Percentiles rank a stretch among this genome's conserved stretches.
Conservation (phyloP, 2,329 filamentous ascomycete species). For the Fusarium anthophilum region DNA sequence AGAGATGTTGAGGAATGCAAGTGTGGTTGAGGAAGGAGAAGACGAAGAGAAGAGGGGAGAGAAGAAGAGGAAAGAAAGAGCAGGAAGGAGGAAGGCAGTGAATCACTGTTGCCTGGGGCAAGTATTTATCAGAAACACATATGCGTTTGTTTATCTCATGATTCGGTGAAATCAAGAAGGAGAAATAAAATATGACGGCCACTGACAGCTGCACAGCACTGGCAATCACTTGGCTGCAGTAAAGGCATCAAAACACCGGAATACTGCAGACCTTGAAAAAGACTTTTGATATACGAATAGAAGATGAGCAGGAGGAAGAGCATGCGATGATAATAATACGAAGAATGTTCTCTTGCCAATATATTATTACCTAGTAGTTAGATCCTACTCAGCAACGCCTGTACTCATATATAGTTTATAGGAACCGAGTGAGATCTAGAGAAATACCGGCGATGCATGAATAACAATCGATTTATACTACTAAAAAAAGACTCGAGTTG, state of each 20-base stretch:
- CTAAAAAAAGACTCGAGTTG: neutral
- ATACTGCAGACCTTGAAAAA: neutral
- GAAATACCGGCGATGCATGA: neutral
- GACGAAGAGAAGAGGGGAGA: neutral
- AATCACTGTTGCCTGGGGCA: slow-evolving; percentile 7
- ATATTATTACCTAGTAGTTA: neutral
- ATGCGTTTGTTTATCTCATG: neutral
- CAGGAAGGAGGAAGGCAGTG: neutral
- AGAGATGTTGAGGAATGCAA: slow-evolving; percentile 6
- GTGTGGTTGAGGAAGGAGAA: neutral
- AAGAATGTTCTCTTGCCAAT: neutral
- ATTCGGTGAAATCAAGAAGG: neutral
- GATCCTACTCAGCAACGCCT: neutral
- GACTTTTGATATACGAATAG: no score
- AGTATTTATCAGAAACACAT: neutral
- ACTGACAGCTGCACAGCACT: slow-evolving; percentile 18
- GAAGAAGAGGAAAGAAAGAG: neutral
- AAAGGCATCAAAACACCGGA: neutral
- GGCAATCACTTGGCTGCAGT: neutral
- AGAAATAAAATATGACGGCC: neutral
- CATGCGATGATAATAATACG: neutral
- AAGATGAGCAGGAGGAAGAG: neutral
- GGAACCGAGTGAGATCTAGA: neutral
- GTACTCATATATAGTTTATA: neutral
- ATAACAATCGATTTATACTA: neutral